A percentile compares a stretch with the other conserved stretches of the same genome.
Evolutionary conservation across 2,329 filamentous ascomycete species (phyloP).

Genomic region (Colletotrichum cuscutae): DNA sequence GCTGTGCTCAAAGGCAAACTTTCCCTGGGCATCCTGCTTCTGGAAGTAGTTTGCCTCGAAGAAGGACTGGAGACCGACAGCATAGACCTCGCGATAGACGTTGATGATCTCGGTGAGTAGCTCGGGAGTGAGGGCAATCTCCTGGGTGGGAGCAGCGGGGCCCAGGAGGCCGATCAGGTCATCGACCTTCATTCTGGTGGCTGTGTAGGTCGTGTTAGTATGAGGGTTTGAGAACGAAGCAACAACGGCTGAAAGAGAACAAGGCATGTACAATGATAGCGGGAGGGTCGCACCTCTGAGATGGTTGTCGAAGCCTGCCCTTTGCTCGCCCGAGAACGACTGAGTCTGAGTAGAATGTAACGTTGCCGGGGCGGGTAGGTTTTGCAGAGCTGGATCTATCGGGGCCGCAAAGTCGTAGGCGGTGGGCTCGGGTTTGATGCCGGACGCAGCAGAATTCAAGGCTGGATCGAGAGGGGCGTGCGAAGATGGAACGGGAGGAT

Average conservation of each 20-base stretch:
- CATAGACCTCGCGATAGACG: conserved; percentile 81
- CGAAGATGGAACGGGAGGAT: conserved; percentile 32
- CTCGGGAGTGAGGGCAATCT: conserved; percentile 61
- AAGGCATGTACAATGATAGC: conserved; percentile 35
- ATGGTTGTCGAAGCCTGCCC: conserved; percentile 45
- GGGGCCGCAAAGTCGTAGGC: conserved; percentile 67
- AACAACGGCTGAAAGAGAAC: conserved; percentile 44
- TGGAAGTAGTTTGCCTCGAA: conserved; percentile 89
- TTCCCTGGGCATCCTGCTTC: conserved; percentile 53
- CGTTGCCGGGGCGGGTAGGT: conserved; percentile 40
- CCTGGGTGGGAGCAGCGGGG: conserved; percentile 65
- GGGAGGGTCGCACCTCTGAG: conserved; percentile 61
- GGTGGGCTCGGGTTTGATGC: conserved; percentile 49
- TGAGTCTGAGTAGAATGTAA: conserved; percentile 44
- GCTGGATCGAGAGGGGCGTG: conserved; percentile 39
- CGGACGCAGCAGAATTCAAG: conserved; percentile 42
- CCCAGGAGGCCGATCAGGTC: conserved; percentile 75
- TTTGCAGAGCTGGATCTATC: conserved; percentile 75
- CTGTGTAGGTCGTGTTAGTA: conserved; percentile 60
- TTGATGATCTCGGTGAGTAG: conserved; percentile 74
- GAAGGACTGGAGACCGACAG: conserved; percentile 77
- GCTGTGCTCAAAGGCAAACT: conserved; percentile 61
- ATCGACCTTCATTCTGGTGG: conserved; percentile 76
- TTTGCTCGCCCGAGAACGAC: conserved; percentile 39
- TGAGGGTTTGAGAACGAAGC: conserved; percentile 41